Evolutionary conservation across 2,329 filamentous ascomycete species (phyloP), one percentile per base, ranked within the genome.

Genomic region (Penicillium sclerotiorum): DNA sequence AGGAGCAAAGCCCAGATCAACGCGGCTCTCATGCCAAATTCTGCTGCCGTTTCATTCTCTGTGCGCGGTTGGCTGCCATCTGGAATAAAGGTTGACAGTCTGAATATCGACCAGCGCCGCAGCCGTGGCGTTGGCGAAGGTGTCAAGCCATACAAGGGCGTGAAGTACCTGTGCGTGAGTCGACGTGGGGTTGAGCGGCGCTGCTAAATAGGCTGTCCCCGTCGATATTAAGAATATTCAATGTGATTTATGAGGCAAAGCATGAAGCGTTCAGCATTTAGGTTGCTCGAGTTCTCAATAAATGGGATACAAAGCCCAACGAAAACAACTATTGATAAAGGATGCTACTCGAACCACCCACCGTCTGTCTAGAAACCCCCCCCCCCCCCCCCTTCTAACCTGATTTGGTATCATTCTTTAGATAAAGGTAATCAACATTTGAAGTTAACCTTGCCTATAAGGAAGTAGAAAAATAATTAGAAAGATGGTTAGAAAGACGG

Each of bases 111-210:
- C 67, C 77, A 83, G n/a, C 86, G 89, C 68, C 91, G 87, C 74
- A 95, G 90, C 70, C 83, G 87, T 49, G 94, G 94, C 0, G 64
- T 99, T 38, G 90, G 90, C 0, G 90, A 95, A 58, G 85, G 88
- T 2, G 85, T 97, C 32, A 95, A 91, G 73, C 94, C 94, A 20
- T 97, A 96, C 73, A 99, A 97, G 74, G 94, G 94, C 1, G 94
- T 99, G 58, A 99, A 99, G 74, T 99, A 99, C 72, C 70, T 99
- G 61, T 96, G 92, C 59, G 81, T 85, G 11, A 84, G 81, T 65
- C 72, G 74, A 50, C 75, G 75, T 56, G 84, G 84, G 1, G 67
- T 79, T n/a, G 77, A 79, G 55, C 64, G 69, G 35, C 66, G 74
- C 48, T 70, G 65, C 52, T 72, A 46, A 67, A 36, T 8, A 28